Evolutionary conservation across 169 alveolate species (phyloP), one percentile per base, ranked within the genome.

Genomic region (Plasmodium vivax): DNA sequence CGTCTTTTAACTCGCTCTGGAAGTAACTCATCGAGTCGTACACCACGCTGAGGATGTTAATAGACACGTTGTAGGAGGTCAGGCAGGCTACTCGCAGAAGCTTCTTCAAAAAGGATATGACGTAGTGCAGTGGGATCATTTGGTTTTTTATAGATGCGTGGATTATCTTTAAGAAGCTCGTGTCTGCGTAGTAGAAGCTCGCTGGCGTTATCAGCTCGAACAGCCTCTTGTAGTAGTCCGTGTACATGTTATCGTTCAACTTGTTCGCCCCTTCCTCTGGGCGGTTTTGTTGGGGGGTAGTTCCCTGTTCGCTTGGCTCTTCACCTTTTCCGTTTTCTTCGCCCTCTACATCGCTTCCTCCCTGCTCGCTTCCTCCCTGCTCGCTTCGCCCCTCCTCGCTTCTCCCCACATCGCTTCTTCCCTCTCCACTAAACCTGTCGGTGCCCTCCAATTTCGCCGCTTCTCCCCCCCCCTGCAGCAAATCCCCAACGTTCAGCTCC

Each of bases 121-220:
- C 58, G 77, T 92, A 92, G 83, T 92, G 77, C 83, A 92, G 2
- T 23, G 95, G 95, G 56, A 92, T 92, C 95, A 92, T 92, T 92
- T 71, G 83, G 43, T 92, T 92, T 68, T 92, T 92, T 71, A 92
- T 43, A 6, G 95, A 92, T 72, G 56, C 19, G 58, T 82, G 62
- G 30, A 92, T 72, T 82, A 92, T 92, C 43, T 92, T 92, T 82
- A 92, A 72, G 56, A 92, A 92, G 16, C 56, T 51, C 75, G 95
- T 92, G 41, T 34, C 95, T 30, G 75, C 84, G 47, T 82, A 92
- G 47, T 92, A 92, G 77, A 92, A 92, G 77, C 95, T 92, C 14
- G 92, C 95, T 2, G 95, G 95, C 0, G 62, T 82, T 45, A 92
- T 92, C 34, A 92, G 45, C 56, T 92, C 95, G 58, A 47, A 92